phyloP scores from a whole-genome alignment of 2,329 filamentous ascomycete genomes.

The Venturia effusa region DNA sequence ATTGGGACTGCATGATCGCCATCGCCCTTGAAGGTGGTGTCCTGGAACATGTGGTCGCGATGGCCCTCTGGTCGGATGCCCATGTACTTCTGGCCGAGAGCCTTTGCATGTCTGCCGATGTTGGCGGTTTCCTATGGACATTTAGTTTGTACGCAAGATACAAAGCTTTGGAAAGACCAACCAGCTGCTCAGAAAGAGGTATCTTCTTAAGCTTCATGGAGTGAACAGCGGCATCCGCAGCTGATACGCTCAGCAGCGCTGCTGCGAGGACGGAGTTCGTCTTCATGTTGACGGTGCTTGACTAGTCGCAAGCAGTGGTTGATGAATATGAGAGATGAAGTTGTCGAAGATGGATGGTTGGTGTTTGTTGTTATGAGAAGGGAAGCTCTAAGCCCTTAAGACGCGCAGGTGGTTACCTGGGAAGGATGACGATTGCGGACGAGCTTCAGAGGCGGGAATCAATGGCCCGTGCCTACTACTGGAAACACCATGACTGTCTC shows the following conservation, averaged over 20 bases:
- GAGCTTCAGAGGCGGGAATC: background rate
- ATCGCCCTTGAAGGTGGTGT: constrained; percentile 54
- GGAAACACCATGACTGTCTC: background rate
- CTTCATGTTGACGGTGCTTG: constrained; percentile 54
- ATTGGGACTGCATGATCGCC: constrained; percentile 73
- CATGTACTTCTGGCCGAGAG: constrained; percentile 94
- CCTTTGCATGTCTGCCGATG: constrained; percentile 70
- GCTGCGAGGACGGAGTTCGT: constrained; percentile 61
- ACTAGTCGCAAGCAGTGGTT: constrained; percentile 2
- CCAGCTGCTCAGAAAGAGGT: constrained; percentile 81
- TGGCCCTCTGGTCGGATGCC: constrained; percentile 56
- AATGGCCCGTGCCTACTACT: background rate
- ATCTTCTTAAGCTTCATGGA: constrained; percentile 98
- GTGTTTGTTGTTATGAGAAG: background rate
- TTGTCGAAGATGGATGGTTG: constrained; percentile 1
- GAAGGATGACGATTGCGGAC: background rate
- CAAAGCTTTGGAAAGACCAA: constrained; percentile 37
- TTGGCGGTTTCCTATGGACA: constrained; percentile 56
- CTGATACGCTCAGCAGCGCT: constrained; percentile 66
- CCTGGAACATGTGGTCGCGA: constrained; percentile 68
- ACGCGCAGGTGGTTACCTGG: background rate
- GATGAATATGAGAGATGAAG: constrained; percentile 4
- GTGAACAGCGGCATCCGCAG: constrained; percentile 69
- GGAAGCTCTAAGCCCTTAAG: background rate
- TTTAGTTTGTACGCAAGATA: constrained; percentile 14